Evolutionary conservation across 192 early-diverging fungal genomes (phyloP).

Genomic region (Geosiphon pyriformis): DNA sequence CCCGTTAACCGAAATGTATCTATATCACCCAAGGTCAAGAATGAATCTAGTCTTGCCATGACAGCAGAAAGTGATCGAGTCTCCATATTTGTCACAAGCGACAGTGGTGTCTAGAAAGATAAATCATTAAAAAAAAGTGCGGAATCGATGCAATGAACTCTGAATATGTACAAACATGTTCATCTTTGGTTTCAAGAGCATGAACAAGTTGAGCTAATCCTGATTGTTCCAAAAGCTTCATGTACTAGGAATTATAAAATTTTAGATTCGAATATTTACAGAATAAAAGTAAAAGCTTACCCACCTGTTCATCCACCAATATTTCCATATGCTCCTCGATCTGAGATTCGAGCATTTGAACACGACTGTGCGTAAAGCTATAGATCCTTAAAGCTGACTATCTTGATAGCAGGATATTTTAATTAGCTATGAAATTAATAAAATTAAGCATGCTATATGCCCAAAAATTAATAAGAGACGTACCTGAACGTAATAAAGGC

Average conservation of each 20-base stretch:
- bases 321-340: constrained; percentile 59
- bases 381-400: constrained; percentile 62
- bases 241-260: constrained; percentile 40
- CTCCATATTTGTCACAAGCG: constrained; percentile 48
- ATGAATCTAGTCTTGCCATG: constrained; percentile 62
- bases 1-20: constrained; percentile 53
- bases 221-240: constrained; percentile 56
- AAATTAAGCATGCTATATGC: too few relatives aligned
- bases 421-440: neutral
- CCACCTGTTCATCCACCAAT: constrained; percentile 63
- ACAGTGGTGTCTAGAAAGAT: constrained; percentile 47
- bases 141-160: too few relatives aligned
- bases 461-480: constrained; percentile 19
- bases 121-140: constrained; percentile 9
- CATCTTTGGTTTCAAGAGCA: constrained; percentile 49
- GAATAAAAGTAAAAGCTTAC: neutral
- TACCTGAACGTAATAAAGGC: constrained; percentile 69
- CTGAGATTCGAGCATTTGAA: constrained; percentile 50
- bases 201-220: constrained; percentile 51
- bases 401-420: neutral
- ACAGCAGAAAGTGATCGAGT: constrained; percentile 40
- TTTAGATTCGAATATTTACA: too few relatives aligned
- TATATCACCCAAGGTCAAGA: constrained; percentile 51
- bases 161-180: constrained; percentile 35
- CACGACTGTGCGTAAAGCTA: constrained; percentile 55